Percentiles rank a stretch among this genome's conserved stretches.
Conservation (phyloP, 2,329 filamentous ascomycete genomes). For the Trichoderma sp. region DNA sequence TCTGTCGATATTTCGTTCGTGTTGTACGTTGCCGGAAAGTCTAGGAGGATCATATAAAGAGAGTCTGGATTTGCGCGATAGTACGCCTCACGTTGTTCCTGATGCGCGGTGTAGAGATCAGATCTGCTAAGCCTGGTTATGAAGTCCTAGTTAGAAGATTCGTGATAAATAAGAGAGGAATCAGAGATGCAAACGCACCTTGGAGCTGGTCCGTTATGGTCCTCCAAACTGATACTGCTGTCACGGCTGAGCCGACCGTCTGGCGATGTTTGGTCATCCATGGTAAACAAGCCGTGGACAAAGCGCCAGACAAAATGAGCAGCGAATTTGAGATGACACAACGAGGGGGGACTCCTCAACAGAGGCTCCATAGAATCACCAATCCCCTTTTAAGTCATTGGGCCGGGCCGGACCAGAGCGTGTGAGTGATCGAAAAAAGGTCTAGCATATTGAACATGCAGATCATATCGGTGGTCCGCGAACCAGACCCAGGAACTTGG, state of each 20-base stretch:
- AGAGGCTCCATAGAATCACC: neutral
- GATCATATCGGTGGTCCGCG: neutral
- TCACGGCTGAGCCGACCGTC: neutral
- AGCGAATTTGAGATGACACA: neutral
- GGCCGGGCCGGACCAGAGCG: neutral
- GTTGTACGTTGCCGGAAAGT: neutral
- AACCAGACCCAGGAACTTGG: slow-evolving; percentile 17
- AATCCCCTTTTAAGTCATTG: slow-evolving; percentile 2
- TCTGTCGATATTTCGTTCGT: neutral
- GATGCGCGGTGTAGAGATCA: slow-evolving; percentile 4
- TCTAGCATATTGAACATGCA: neutral
- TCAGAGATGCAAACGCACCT: neutral
- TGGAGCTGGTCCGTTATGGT: neutral
- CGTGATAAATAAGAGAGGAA: too few relatives aligned
- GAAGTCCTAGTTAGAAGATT: neutral
- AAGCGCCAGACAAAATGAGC: neutral
- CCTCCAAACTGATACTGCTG: slow-evolving; percentile 23
- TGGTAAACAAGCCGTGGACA: neutral
- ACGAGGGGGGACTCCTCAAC: neutral
- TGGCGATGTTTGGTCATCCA: slow-evolving; percentile 1
- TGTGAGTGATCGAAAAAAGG: neutral
- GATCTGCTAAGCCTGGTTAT: neutral
- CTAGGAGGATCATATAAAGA: neutral
- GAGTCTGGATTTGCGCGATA: neutral
- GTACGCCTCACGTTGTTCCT: neutral